A percentile compares a stretch with the other conserved stretches of the same genome.
These are phyloP conservation scores for Penicillium verrucosum DNA, from an alignment of 2,329 filamentous ascomycete species.

Conservation along the genomic window DNA sequence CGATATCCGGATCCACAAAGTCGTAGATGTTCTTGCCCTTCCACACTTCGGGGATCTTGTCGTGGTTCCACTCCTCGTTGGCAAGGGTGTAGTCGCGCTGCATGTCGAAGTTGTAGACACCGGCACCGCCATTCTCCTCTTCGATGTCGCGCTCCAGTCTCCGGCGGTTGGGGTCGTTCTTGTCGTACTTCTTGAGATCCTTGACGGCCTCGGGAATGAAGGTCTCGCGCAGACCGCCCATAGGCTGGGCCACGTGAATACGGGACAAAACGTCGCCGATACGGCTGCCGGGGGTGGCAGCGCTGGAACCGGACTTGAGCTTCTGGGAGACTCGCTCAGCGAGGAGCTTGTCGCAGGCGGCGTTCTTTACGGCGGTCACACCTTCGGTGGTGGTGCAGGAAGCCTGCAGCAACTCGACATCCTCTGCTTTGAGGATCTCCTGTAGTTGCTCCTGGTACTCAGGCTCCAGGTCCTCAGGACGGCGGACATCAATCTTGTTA, in stretches of 20 bases:
- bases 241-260: conserved; percentile 94
- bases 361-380: conserved; percentile 91
- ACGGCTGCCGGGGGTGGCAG: conserved; percentile 69
- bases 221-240: conserved; percentile 75
- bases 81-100: conserved; percentile 84
- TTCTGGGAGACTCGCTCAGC: conserved; percentile 94
- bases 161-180: conserved; percentile 76
- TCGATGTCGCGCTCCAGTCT: conserved; percentile 82
- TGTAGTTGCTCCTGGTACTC: conserved; percentile 76
- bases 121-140: conserved; percentile 87
- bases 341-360: conserved; percentile 86
- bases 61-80: conserved; percentile 90
- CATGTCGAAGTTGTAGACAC: conserved; percentile 93
- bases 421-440: conserved; percentile 74
- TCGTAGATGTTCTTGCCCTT: conserved; percentile 98
- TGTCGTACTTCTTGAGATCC: conserved; percentile 82
- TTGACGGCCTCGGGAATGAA: conserved; percentile 86
- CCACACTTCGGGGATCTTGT: conserved; percentile 90
- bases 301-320: conserved; percentile 82
- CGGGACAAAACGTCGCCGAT: conserved; percentile 86
- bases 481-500: conserved; percentile 95
- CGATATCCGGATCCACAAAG: conserved; percentile 95
- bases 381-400: conserved; percentile 95
- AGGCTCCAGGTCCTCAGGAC: conserved; percentile 79
- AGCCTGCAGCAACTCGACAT: conserved; percentile 88